Evolutionary conservation across 768 basidiomycete species (phyloP).

Genomic region (Lanmaoa rubissima): DNA sequence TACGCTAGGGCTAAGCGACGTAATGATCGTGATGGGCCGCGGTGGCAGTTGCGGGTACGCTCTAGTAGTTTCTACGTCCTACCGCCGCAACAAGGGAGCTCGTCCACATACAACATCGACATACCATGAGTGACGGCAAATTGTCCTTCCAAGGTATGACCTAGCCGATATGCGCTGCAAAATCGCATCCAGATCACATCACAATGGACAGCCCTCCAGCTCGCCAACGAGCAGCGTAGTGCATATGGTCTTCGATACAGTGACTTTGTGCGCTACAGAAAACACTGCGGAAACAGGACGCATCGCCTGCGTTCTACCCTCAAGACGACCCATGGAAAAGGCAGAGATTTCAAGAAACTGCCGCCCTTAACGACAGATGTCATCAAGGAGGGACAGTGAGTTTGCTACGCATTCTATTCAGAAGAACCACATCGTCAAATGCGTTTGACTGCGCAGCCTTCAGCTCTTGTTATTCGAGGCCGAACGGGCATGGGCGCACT

Average conservation of each 20-base stretch:
- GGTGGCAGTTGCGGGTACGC: neutral
- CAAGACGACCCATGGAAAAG: slow-evolving; percentile 85
- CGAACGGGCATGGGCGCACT: slow-evolving; percentile 89
- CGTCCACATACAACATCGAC: neutral
- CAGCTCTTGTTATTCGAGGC: slow-evolving; percentile 86
- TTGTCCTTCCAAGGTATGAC: slow-evolving; percentile 43
- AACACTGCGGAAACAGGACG: slow-evolving; percentile 89
- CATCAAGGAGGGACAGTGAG: slow-evolving; percentile 84
- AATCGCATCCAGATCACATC: slow-evolving; percentile 2
- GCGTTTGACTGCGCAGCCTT: slow-evolving; percentile 44
- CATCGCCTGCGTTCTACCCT: slow-evolving; percentile 83
- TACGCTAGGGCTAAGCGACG: slow-evolving; percentile 11
- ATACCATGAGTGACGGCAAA: slow-evolving; percentile 25
- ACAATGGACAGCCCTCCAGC: slow-evolving; percentile 62
- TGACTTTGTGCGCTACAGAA: slow-evolving; percentile 87
- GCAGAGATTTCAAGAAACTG: slow-evolving; percentile 85
- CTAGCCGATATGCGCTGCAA: neutral
- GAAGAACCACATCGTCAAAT: slow-evolving; percentile 8
- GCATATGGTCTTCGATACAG: slow-evolving; percentile 90
- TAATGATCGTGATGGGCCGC: neutral
- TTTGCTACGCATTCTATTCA: slow-evolving; percentile 8
- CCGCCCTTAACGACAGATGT: slow-evolving; percentile 64
- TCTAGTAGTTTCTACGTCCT: slow-evolving; percentile 14
- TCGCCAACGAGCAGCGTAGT: slow-evolving; percentile 85
- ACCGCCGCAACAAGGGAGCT: slow-evolving; percentile 7